Conservation (phyloP, 2,329 filamentous ascomycete genomes). For the Aspergillus sp. region DNA sequence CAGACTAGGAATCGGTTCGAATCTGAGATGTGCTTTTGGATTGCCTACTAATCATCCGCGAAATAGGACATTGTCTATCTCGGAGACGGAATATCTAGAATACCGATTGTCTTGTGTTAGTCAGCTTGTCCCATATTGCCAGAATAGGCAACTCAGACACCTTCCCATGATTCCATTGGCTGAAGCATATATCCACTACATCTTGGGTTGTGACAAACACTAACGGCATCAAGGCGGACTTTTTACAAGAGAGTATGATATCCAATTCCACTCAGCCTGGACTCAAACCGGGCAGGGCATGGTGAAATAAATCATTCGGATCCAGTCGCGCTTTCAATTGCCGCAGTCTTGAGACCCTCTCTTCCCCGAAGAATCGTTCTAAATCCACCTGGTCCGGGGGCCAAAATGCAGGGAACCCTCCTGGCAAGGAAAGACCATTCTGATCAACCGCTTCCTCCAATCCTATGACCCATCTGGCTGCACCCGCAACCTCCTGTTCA, state of each 20-base stretch:
- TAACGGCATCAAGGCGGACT: not conserved
- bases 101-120: too few species aligned
- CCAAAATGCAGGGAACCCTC: constrained; percentile 3
- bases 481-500: not conserved
- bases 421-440: constrained; percentile 2
- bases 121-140: not conserved
- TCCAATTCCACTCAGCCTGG: not conserved
- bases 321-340: constrained; percentile 2
- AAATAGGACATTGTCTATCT: too few species aligned
- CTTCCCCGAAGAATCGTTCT: constrained; percentile 2
- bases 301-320: constrained; percentile 4
- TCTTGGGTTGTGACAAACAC: not conserved
- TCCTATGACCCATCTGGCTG: constrained; percentile 1
- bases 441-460: constrained; percentile 1
- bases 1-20: constrained; percentile 1
- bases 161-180: not conserved
- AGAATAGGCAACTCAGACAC: too few species aligned
- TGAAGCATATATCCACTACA: not conserved
- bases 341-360: not conserved
- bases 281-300: constrained; percentile 2
- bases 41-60: not conserved
- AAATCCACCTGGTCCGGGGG: constrained; percentile 1
- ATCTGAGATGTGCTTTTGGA: not conserved
- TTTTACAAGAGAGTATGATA: constrained; percentile 1
- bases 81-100: too few species aligned